phyloP scores from a whole-genome alignment of 2,329 filamentous ascomycete genomes.

The Colletotrichum sidae region DNA sequence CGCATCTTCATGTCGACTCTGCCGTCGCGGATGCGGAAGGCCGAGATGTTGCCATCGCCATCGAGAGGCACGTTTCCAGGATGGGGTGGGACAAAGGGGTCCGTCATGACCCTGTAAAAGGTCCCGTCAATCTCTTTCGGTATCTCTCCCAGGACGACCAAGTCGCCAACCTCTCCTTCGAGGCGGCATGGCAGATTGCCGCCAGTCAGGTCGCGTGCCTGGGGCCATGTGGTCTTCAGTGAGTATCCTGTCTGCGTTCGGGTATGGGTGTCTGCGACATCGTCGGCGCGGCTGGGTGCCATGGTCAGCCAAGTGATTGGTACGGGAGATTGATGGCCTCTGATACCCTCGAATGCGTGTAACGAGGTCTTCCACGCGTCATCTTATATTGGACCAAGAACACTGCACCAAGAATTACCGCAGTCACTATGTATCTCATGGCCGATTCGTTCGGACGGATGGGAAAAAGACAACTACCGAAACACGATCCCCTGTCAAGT shows the following conservation, averaged over 20 bases:
- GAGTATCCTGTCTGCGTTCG: not conserved
- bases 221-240: conserved; percentile 1
- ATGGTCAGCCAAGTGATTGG: not conserved
- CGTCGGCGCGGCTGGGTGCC: conserved; percentile 1
- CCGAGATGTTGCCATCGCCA: conserved; percentile 53
- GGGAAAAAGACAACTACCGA: conserved; percentile 14
- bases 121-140: conserved; percentile 41
- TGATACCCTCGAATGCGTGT: not conserved
- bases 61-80: conserved; percentile 51
- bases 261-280: not conserved
- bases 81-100: conserved; percentile 51
- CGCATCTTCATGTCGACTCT: conserved; percentile 47
- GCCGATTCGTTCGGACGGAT: not conserved
- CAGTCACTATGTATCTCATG: not conserved
- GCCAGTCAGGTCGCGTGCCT: conserved; percentile 8
- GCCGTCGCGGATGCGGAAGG: conserved; percentile 50
- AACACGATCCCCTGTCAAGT: not conserved
- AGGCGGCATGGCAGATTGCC: conserved; percentile 28
- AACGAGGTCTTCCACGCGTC: not conserved
- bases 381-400: not conserved
- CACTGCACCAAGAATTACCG: no score
- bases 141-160: conserved; percentile 39
- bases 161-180: conserved; percentile 31
- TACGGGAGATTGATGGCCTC: no score
- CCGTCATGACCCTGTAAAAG: conserved; percentile 52